Conservation (phyloP, 2,329 filamentous ascomycete genomes). For the Thelonectria blattea region DNA sequence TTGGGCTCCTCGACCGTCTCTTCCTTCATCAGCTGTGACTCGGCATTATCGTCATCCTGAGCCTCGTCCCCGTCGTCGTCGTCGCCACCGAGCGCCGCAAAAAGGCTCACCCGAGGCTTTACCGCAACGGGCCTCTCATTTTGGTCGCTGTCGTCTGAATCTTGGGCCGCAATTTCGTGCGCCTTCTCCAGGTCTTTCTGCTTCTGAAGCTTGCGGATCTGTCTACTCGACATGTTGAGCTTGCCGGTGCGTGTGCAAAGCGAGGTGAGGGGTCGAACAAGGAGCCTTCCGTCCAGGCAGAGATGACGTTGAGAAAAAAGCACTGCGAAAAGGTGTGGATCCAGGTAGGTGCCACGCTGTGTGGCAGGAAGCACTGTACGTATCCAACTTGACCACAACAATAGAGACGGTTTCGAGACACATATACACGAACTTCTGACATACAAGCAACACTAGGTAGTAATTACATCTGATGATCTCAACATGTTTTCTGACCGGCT, state of each 20-base stretch:
- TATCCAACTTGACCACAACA: no score
- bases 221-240: slow-evolving; percentile 56
- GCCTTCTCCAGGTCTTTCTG: slow-evolving; percentile 52
- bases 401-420: no score
- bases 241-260: slow-evolving; percentile 1
- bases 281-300: not conserved
- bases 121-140: slow-evolving; percentile 37
- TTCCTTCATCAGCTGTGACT: slow-evolving; percentile 29
- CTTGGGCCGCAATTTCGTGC: slow-evolving; percentile 19
- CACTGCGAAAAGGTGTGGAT: no score
- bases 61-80: slow-evolving; percentile 47
- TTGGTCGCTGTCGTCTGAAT: slow-evolving; percentile 41
- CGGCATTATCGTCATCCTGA: slow-evolving; percentile 43
- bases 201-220: slow-evolving; percentile 59
- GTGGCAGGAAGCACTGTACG: no score
- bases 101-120: slow-evolving; percentile 54
- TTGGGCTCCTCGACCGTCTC: slow-evolving; percentile 27
- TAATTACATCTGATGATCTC: not conserved
- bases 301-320: not conserved
- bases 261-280: slow-evolving; percentile 21
- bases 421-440: no score
- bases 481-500: no score
- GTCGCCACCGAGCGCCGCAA: slow-evolving; percentile 57
- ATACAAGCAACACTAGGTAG: no score
- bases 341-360: no score